Conservation (phyloP, 768 basidiomycete species). For the Suillus bovinus region DNA sequence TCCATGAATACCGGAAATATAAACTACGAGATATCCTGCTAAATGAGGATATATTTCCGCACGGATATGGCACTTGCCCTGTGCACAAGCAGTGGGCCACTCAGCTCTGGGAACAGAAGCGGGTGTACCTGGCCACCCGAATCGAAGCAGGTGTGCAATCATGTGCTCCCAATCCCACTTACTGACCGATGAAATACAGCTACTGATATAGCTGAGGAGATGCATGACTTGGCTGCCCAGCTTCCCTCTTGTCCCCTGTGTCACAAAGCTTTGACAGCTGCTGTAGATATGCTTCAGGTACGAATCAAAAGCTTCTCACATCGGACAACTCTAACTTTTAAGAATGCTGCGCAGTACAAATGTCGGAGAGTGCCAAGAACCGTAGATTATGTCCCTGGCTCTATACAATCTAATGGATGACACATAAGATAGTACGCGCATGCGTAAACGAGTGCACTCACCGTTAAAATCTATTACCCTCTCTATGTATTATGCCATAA, state of each 20-base stretch:
- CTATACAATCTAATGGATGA: constrained; percentile 6
- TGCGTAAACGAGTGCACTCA: background rate
- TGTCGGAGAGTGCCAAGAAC: constrained; percentile 53
- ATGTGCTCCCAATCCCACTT: constrained; percentile 4
- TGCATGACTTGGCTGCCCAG: constrained; percentile 51
- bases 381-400: constrained; percentile 43
- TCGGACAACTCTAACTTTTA: constrained; percentile 11
- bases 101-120: constrained; percentile 52
- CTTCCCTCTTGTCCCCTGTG: constrained; percentile 53
- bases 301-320: constrained; percentile 19
- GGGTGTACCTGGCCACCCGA: constrained; percentile 43
- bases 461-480: constrained; percentile 12
- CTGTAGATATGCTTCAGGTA: constrained; percentile 70
- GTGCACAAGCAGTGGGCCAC: constrained; percentile 47
- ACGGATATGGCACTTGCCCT: constrained; percentile 67
- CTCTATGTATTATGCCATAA: constrained; percentile 85
- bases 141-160: constrained; percentile 52
- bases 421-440: background rate
- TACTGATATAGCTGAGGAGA: constrained; percentile 68
- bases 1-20: constrained; percentile 60
- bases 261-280: constrained; percentile 59
- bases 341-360: constrained; percentile 60
- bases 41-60: constrained; percentile 67
- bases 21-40: constrained; percentile 51
- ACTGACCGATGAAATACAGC: constrained; percentile 35